Base-by-base conservation (phyloP, 116 monocot genomes). In the Posidonia oceanica region DNA sequence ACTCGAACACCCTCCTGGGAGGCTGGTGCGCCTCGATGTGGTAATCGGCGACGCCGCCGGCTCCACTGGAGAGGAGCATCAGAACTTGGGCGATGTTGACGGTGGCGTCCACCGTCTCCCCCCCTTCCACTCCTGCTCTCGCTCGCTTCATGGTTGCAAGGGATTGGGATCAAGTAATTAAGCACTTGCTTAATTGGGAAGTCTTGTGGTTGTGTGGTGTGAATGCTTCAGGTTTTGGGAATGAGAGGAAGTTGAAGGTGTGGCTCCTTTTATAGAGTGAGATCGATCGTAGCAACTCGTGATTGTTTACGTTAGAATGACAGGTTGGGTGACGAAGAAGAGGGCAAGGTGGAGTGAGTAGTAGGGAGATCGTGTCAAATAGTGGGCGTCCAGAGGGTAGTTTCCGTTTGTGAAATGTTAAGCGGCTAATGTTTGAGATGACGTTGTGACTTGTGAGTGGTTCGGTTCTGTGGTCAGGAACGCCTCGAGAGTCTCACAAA, bases 21-120 rank as follows among this genome's bases (percentile, higher is more conserved):
- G 72, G 7, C n/a, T 4, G 36, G 61, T 61, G 3, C 48, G 37
- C 21, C 55, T 17, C 37, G 5, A n/a, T 54, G 53, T 14, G 13
- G 41, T 44, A n/a, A 36, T 20, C 64, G 17, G 42, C 59, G 17
- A 18, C 44, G 14, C 38, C 54, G 36, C 39, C 61, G 52, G 54
- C 60, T 22, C 80, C 60, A 2, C 73, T 65, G 17, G 89, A 83
- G 0, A 89, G 78, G 3, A 83, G 75, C 86, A 86, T 86, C 42
- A 86, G 70, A 16, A 83, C 79, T 21, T 68, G 69, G 5, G 86
- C 87, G 64, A 86, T 73, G 78, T 81, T 74, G 59, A 80, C 40
- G 29, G 29, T 29, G 29, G 29, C 29, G 80, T 79, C 82, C 59
- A 78, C 76, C 59, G 65, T 22, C 66, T 76, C 74, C 23, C 55